phyloP scores from a whole-genome alignment of 768 basidiomycete species.

The Tulasnella sp. region DNA sequence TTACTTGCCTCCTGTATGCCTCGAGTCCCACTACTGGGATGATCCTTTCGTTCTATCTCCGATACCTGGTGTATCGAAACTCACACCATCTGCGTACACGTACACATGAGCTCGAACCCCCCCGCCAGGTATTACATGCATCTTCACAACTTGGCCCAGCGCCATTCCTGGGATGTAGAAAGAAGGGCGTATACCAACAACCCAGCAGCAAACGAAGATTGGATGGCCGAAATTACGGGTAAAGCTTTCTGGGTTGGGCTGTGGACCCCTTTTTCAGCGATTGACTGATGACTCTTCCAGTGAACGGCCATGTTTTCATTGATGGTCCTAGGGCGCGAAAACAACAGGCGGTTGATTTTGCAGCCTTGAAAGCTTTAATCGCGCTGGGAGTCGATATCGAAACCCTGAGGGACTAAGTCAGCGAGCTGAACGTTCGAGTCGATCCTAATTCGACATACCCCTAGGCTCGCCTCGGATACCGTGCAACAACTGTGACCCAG shows the following conservation, averaged over 20 bases:
- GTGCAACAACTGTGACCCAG: background rate
- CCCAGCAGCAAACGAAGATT: background rate
- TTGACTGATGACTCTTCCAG: background rate
- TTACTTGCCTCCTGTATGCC: no score
- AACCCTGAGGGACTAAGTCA: background rate
- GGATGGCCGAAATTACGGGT: background rate
- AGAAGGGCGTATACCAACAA: background rate
- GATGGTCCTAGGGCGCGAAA: background rate
- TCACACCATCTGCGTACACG: background rate
- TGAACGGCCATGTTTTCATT: background rate
- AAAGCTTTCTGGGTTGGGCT: background rate
- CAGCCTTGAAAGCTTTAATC: background rate
- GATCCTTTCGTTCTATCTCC: no score
- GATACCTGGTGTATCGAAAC: background rate
- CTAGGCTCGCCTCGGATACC: background rate
- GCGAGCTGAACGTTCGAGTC: background rate
- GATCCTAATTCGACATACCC: background rate
- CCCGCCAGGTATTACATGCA: background rate
- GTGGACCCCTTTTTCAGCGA: background rate
- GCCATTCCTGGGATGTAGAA: background rate
- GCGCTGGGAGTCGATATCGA: background rate
- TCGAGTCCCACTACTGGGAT: no score
- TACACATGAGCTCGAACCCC: background rate
- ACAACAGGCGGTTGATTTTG: background rate
- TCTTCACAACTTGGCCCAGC: background rate